A percentile compares a stretch with the other conserved stretches of the same genome.
phyloP scores from a whole-genome alignment of 2,329 filamentous ascomycete genomes.

The Trichoderma afroharzianum region DNA sequence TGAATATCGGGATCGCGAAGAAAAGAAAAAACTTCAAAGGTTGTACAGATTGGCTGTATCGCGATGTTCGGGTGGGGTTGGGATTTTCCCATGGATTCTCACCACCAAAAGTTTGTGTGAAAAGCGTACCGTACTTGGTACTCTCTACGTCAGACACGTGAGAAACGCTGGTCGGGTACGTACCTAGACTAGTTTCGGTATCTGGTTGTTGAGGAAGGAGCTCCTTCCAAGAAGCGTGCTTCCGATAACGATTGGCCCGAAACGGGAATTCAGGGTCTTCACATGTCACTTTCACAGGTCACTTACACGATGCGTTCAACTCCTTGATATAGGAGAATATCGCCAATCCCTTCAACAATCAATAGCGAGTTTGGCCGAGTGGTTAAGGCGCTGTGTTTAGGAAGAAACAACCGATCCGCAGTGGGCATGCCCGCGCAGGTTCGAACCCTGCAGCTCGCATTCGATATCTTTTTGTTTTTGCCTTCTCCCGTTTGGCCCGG shows the following conservation, averaged over 20 bases:
- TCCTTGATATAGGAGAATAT: not conserved
- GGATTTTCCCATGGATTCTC: not conserved
- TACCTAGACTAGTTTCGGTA: not conserved
- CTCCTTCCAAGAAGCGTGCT: no score
- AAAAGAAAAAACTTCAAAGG: not conserved
- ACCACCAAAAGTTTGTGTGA: not conserved
- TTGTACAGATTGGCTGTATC: not conserved
- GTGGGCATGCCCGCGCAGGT: not conserved
- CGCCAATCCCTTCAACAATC: not conserved
- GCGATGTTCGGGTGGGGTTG: not conserved
- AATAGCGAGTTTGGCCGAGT: not conserved
- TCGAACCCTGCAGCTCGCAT: no score
- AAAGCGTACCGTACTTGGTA: no score
- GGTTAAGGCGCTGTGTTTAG: not conserved
- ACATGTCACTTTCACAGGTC: not conserved
- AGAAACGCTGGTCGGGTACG: no score
- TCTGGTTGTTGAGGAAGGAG: not conserved
- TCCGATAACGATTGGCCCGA: not conserved
- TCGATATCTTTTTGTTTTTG: no score
- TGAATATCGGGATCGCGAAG: not conserved
- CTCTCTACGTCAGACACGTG: not conserved
- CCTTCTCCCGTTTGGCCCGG: no score
- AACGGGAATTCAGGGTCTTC: not conserved
- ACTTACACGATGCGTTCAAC: not conserved
- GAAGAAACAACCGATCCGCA: not conserved